phyloP scores from a whole-genome alignment of 2,329 filamentous ascomycete species.

The Aspergillus sp. region DNA sequence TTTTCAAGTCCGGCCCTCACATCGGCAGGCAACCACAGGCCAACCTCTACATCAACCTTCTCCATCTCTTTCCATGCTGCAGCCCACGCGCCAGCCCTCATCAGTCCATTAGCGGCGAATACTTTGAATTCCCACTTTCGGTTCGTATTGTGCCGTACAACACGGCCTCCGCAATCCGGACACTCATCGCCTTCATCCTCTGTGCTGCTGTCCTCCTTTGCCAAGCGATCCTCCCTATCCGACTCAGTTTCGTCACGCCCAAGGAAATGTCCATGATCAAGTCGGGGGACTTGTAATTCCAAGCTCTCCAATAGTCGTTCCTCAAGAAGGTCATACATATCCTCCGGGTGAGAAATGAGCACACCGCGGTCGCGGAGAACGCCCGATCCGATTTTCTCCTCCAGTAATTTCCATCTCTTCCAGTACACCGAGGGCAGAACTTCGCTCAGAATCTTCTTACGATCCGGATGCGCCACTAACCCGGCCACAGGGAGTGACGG shows the following conservation, averaged over 20 bases:
- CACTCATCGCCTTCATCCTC: conserved; percentile 46
- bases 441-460: conserved; percentile 47
- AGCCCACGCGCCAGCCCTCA: conserved; percentile 87
- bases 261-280: conserved; percentile 61
- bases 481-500: conserved; percentile 51
- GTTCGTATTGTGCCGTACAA: conserved; percentile 48
- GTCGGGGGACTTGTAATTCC: conserved; percentile 55
- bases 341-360: conserved; percentile 62
- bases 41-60: conserved; percentile 90
- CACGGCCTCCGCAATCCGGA: conserved; percentile 50
- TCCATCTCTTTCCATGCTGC: conserved; percentile 99
- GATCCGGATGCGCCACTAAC: conserved; percentile 28
- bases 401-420: conserved; percentile 52
- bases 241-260: conserved; percentile 31
- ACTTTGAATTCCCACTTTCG: conserved; percentile 70
- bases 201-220: conserved; percentile 35
- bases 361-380: conserved; percentile 59
- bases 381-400: conserved; percentile 53
- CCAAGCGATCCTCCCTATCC: conserved; percentile 26
- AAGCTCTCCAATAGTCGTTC: conserved; percentile 61
- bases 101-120: conserved; percentile 91
- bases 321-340: conserved; percentile 63
- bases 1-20: conserved; percentile 52
- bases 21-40: conserved; percentile 63
- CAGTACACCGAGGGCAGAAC: conserved; percentile 49